Percentiles rank a stretch among this genome's conserved stretches.
Evolutionary conservation across 1,284 basidiomycete genomes (phyloP).

Genomic region (Lentinula novae-zelandiae): DNA sequence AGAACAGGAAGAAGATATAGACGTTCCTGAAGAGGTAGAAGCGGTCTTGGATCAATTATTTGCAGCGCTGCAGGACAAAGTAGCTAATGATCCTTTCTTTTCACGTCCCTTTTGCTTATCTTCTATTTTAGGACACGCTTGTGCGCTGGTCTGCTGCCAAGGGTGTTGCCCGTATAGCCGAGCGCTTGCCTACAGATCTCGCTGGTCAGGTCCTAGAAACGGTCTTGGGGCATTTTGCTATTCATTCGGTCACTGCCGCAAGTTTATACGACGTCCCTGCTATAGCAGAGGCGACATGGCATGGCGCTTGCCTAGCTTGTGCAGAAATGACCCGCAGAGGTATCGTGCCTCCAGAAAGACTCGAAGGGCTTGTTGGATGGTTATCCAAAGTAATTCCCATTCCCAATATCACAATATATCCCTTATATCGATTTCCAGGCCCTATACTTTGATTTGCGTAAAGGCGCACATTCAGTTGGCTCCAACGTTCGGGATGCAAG

Average conservation of each 20-base stretch:
- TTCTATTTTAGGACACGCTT: conserved; percentile 75
- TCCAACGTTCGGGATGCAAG: conserved; percentile 94
- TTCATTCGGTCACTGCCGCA: conserved; percentile 60
- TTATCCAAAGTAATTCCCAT: conserved; percentile 61
- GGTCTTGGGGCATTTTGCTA: conserved; percentile 64
- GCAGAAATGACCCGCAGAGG: conserved; percentile 90
- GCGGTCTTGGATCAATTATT: conserved; percentile 74
- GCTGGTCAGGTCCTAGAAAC: conserved; percentile 80
- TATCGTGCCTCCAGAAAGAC: conserved; percentile 55
- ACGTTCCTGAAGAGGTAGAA: conserved; percentile 83
- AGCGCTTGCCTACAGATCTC: conserved; percentile 75
- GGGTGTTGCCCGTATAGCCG: conserved; percentile 83
- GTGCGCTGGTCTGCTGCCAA: conserved; percentile 97
- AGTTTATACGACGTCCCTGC: conserved; percentile 71
- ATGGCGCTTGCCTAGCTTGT: conserved; percentile 90
- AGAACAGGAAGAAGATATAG: conserved; percentile 45
- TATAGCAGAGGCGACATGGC: conserved; percentile 85
- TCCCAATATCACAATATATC: conserved; percentile 10
- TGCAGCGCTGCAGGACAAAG: conserved; percentile 78
- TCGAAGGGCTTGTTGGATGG: conserved; percentile 72
- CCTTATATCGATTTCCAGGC: conserved; percentile 47
- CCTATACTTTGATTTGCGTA: conserved; percentile 87
- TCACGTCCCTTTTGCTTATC: not conserved
- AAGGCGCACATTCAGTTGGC: conserved; percentile 91
- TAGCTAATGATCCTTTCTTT: conserved; percentile 25